Base-by-base conservation (phyloP, 495 filamentous ascomycete species). In the Xylaria scruposa region DNA sequence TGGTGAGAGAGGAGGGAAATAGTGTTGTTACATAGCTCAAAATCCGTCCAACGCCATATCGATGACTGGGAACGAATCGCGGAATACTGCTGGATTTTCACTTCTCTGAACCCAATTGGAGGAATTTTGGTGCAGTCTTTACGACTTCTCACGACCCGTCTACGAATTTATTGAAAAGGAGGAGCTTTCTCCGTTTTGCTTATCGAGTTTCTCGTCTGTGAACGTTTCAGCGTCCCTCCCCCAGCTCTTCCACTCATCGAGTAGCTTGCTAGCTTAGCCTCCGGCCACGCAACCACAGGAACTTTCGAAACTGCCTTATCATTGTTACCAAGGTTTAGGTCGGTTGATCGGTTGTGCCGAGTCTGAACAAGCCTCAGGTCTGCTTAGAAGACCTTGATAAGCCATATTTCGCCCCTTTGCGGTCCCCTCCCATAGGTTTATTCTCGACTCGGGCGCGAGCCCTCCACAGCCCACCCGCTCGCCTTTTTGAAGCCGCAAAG, bases 401-500 rank as follows among this genome's bases (percentile, higher is more conserved):
- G 51, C 21, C 51, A 54, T 29, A 26, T 17, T 29, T 54, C 51
- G 13, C 10, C 21, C 21, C 21, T 54, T 31, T 29, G 21, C 13
- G 26, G 53, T 17, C 12, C 13, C 21, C 24, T 21, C 8, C 24
- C 51, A 15, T 31, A 4, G 26, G 8, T 56, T 31, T 56, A 17
- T 13, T 56, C 26, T 31, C 12, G 26, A 56, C 24, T 6, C 13
- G 24, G 53, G 53, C 53, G 53, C 53, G 53, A 56, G 53, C 53
- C 53, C 26, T 56, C 53, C 26, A 31, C 13, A 56, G 4, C 26
- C 26, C 10, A 56, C 74, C 71, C 79, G 47, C 69, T 73, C 53
- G 69, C 72, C 31, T 66, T 53, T 29, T 67, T 66, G 79, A 88
- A 89, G 94, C 91, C 94, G 94, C 88, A 92, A 98, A 97, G 88